These are phyloP conservation scores for Salvia hispanica DNA, from an alignment of 257 asterid species.

Conservation along the genomic window DNA sequence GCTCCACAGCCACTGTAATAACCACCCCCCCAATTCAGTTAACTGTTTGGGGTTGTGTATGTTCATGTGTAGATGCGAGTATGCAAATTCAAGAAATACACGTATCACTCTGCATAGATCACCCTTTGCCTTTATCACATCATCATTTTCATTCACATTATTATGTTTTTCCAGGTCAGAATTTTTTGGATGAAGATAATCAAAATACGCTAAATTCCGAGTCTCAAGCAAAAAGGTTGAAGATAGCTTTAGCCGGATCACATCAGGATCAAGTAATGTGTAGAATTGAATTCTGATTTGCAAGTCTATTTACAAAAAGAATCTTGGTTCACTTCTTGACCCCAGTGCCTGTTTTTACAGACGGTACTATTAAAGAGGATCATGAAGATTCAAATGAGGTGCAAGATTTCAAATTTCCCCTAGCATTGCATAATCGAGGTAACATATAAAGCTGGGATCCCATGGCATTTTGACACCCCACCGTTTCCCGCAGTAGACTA, in stretches of 20 bases:
- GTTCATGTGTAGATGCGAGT: neutral
- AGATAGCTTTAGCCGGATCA: conserved; percentile 31
- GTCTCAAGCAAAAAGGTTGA: conserved; percentile 38
- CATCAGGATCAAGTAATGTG: conserved; percentile 39
- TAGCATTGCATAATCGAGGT: conserved; percentile 1
- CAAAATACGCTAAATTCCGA: conserved; percentile 23
- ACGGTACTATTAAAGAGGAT: neutral
- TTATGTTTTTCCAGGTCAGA: conserved; percentile 34
- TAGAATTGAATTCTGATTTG: conserved; percentile 8
- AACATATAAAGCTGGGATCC: conserved; percentile 7
- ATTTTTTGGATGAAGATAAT: conserved; percentile 36
- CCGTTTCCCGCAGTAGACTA: neutral
- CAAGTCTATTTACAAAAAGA: neutral
- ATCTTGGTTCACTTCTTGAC: conserved; percentile 27
- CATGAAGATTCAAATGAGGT: neutral
- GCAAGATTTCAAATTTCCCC: conserved; percentile 23
- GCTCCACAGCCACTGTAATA: too few species aligned
- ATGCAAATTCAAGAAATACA: neutral
- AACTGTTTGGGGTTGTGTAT: too few species aligned
- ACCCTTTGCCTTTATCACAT: neutral
- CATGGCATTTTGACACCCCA: conserved; percentile 1
- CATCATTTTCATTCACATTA: conserved; percentile 15
- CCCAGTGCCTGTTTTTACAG: conserved; percentile 4
- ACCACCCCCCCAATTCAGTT: too few species aligned
- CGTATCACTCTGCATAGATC: conserved; percentile 18